A percentile compares a stretch with the other conserved stretches of the same genome.
Evolutionary conservation across 495 filamentous ascomycete species (phyloP).

Genomic region (Monascus purpureus): DNA sequence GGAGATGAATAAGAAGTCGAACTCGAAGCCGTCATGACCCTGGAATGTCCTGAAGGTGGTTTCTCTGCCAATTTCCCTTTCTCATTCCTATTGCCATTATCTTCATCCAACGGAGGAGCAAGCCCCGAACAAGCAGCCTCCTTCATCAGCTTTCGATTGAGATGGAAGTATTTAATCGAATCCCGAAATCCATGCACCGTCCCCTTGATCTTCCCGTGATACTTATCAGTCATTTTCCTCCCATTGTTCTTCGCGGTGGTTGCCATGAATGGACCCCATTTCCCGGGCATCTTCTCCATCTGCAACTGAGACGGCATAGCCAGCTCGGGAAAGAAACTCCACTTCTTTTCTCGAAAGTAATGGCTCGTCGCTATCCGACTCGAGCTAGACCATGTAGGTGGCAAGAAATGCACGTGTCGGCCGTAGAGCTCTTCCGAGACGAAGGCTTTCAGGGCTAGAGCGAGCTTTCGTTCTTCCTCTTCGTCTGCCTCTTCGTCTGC

Average conservation of each 20-base stretch:
- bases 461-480: background rate
- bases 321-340: conserved; percentile 35
- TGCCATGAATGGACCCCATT: conserved; percentile 7
- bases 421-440: conserved; percentile 16
- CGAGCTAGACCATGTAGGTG: background rate
- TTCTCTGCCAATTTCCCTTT: too few relatives aligned
- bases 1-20: too few relatives aligned
- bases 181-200: conserved; percentile 19
- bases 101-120: too few relatives aligned
- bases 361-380: conserved; percentile 21
- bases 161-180: conserved; percentile 28
- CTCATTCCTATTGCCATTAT: too few relatives aligned
- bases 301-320: conserved; percentile 17
- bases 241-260: background rate
- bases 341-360: conserved; percentile 36
- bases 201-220: conserved; percentile 11
- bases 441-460: conserved; percentile 3
- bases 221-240: background rate
- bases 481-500: background rate
- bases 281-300: conserved; percentile 10
- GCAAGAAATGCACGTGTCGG: conserved; percentile 10
- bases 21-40: too few relatives aligned
- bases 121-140: too few relatives aligned
- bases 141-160: too few relatives aligned
- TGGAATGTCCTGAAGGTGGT: too few relatives aligned